phyloP scores from a whole-genome alignment of 2,329 filamentous ascomycete genomes.

The Dactylonectria estremocensis region DNA sequence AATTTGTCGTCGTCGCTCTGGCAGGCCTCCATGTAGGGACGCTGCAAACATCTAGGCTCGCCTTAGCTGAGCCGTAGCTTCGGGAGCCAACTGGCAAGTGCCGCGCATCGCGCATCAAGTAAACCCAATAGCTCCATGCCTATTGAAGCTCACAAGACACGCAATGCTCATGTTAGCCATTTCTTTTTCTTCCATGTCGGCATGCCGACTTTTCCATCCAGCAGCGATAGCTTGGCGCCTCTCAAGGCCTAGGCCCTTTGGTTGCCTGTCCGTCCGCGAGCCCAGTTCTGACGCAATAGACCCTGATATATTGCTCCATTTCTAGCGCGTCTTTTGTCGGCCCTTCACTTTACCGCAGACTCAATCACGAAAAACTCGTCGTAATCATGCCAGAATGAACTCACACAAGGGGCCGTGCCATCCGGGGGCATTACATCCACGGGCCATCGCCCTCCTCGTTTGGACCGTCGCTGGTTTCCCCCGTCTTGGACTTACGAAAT shows the following conservation, averaged over 20 bases:
- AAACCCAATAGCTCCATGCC: background rate
- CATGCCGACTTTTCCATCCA: constrained; percentile 5
- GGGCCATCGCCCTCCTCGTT: constrained; percentile 34
- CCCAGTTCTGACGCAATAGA: constrained; percentile 41
- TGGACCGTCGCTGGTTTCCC: constrained; percentile 37
- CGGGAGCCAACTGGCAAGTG: constrained; percentile 2
- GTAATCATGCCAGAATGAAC: constrained; percentile 16
- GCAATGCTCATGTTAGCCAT: background rate
- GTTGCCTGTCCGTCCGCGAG: constrained; percentile 26
- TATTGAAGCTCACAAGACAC: background rate
- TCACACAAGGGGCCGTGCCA: constrained; percentile 13
- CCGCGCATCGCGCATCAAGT: background rate
- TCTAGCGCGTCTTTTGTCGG: constrained; percentile 29
- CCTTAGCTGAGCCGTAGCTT: constrained; percentile 6
- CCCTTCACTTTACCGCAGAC: constrained; percentile 9
- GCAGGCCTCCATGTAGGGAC: background rate
- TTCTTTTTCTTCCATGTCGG: constrained; percentile 32
- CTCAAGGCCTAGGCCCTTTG: constrained; percentile 15
- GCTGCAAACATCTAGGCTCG: background rate
- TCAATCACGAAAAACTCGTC: constrained; percentile 22
- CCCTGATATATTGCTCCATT: constrained; percentile 44
- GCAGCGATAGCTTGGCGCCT: background rate
- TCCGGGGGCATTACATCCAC: constrained; percentile 29
- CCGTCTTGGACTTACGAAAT: constrained; percentile 41
- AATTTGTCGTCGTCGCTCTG: background rate